These are phyloP conservation scores for Xylariaceae sp. DNA, from an alignment of 2,329 filamentous ascomycete species.

Conservation along the genomic window DNA sequence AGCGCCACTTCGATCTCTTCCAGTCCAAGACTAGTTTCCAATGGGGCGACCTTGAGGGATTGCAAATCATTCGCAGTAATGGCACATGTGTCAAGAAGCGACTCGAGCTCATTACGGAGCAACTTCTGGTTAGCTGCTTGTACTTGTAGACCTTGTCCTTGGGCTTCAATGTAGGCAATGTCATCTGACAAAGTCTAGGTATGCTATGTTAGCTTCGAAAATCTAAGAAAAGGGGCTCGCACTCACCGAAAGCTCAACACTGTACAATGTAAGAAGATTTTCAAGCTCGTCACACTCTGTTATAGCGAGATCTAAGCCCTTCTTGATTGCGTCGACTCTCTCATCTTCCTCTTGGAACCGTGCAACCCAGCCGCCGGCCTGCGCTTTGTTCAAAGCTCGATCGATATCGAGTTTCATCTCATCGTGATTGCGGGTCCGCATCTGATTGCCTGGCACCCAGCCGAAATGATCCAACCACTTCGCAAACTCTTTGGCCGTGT, in stretches of 20 bases:
- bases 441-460: conserved; percentile 72
- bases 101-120: conserved; percentile 81
- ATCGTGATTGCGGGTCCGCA: conserved; percentile 70
- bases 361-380: conserved; percentile 87
- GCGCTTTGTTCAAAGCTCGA: conserved; percentile 81
- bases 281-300: conserved; percentile 94
- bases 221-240: conserved; percentile 10
- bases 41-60: conserved; percentile 64
- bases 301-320: conserved; percentile 82
- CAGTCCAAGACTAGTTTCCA: conserved; percentile 66
- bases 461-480: conserved; percentile 80
- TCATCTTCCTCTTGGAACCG: conserved; percentile 84
- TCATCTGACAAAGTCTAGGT: conserved; percentile 83
- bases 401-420: conserved; percentile 78
- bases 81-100: conserved; percentile 83
- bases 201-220: conserved; percentile 24
- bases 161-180: conserved; percentile 94
- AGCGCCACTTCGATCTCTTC: conserved; percentile 73
- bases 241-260: conserved; percentile 83
- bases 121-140: conserved; percentile 96
- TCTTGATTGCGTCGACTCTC: conserved; percentile 78
- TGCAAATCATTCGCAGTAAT: conserved; percentile 74
- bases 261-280: conserved; percentile 87
- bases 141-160: conserved; percentile 93
- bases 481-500: conserved; percentile 73